These are phyloP conservation scores for Goffeauzyma gilvescens DNA, from an alignment of 768 basidiomycete species.

Conservation along the genomic window DNA sequence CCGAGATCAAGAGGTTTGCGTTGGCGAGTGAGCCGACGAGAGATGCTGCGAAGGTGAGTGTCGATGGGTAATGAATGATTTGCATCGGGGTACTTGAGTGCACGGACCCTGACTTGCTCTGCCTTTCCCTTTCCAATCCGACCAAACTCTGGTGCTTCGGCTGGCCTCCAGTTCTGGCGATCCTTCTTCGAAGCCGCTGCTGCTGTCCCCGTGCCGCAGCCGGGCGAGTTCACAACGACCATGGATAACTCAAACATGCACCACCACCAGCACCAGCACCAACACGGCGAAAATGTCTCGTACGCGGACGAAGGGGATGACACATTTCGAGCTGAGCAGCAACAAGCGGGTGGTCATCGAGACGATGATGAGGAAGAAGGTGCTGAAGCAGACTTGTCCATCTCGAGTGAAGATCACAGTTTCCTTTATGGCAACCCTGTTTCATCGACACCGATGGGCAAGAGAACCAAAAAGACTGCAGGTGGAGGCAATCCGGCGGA, in stretches of 20 bases:
- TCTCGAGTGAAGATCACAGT: conserved; percentile 43
- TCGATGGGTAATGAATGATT: too few relatives aligned
- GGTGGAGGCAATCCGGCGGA: background rate
- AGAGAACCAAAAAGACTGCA: background rate
- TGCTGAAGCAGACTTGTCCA: conserved; percentile 9
- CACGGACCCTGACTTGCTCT: background rate
- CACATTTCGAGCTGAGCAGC: too few relatives aligned
- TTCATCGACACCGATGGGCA: conserved; percentile 48
- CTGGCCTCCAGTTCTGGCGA: conserved; percentile 67
- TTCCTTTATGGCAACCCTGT: conserved; percentile 57
- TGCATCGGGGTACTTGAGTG: background rate
- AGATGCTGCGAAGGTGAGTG: conserved; percentile 68
- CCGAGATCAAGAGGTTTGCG: conserved; percentile 75
- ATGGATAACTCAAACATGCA: conserved; percentile 27
- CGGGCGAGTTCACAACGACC: conserved; percentile 46
- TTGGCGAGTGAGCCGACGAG: conserved; percentile 69
- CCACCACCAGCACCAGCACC: conserved; percentile 6
- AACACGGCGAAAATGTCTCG: conserved; percentile 11
- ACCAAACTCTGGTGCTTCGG: background rate
- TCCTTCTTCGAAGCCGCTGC: conserved; percentile 91
- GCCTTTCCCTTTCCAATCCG: background rate
- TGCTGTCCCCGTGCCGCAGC: conserved; percentile 59
- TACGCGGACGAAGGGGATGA: too few relatives aligned
- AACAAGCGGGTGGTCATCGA: too few relatives aligned
- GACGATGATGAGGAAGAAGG: background rate